phyloP scores from a whole-genome alignment of 225 moss, liverwort and hornwort species.

The Sphagnum contortum region DNA sequence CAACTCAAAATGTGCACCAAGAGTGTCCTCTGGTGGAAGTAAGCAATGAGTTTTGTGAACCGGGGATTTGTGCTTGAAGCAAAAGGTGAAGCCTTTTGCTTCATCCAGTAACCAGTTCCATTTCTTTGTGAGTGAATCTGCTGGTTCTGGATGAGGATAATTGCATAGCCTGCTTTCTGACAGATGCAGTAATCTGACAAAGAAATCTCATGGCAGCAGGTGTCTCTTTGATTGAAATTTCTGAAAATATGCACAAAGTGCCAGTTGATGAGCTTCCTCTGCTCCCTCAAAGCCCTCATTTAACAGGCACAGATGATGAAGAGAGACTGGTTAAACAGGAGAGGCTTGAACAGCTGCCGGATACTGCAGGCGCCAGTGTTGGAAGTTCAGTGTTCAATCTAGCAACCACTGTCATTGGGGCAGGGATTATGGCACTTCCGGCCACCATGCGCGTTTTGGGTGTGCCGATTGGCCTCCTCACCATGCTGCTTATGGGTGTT shows the following conservation, averaged over 20 bases:
- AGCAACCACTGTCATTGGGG: conserved; percentile 83
- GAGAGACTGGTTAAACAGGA: conserved; percentile 1
- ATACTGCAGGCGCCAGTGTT: conserved; percentile 45
- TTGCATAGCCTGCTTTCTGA: too few species aligned
- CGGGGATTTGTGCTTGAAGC: too few species aligned
- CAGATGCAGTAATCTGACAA: too few species aligned
- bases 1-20: too few species aligned
- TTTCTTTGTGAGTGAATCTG: too few species aligned
- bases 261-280: conserved; percentile 37
- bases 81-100: too few species aligned
- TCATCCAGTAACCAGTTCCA: too few species aligned
- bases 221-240: background rate
- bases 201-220: conserved; percentile 9
- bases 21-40: too few species aligned
- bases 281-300: conserved; percentile 10
- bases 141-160: too few species aligned
- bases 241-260: conserved; percentile 14
- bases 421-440: conserved; percentile 93
- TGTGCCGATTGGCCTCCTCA: conserved; percentile 44
- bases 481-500: conserved; percentile 59
- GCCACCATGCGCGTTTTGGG: conserved; percentile 84
- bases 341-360: conserved; percentile 4
- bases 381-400: conserved; percentile 94
- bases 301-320: conserved; percentile 7
- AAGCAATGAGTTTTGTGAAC: too few species aligned